A percentile compares a stretch with the other conserved stretches of the same genome.
Evolutionary conservation across 441 rosid genomes (phyloP).

Genomic region (Omphalea diandra): DNA sequence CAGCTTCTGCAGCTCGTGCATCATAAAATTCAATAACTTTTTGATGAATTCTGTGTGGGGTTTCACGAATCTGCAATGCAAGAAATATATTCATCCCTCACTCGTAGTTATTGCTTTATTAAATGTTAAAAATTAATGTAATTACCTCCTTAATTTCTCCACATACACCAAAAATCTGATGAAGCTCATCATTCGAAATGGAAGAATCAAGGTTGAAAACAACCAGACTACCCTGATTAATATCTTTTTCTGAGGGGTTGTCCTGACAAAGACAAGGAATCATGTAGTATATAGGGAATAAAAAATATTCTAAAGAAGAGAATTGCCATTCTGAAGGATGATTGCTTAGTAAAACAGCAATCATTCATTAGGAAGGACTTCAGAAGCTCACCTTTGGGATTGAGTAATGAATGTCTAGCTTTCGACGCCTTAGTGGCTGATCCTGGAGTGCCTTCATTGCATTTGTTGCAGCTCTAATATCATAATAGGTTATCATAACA

Average conservation of each 20-base stretch:
- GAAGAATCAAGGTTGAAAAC: conserved; percentile 50
- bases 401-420: conserved; percentile 58
- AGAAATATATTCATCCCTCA: conserved; percentile 16
- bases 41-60: conserved; percentile 42
- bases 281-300: neutral
- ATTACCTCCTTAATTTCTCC: conserved; percentile 64
- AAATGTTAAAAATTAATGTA: conserved; percentile 9
- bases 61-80: conserved; percentile 46
- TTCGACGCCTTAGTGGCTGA: conserved; percentile 39
- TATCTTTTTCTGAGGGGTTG: conserved; percentile 49
- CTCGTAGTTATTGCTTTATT: neutral
- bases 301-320: conserved; percentile 1
- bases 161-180: conserved; percentile 43
- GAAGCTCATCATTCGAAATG: conserved; percentile 54
- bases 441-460: conserved; percentile 60
- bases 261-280: conserved; percentile 47
- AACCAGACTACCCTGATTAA: conserved; percentile 54
- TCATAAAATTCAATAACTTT: conserved; percentile 59
- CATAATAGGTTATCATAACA: conserved; percentile 62
- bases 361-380: conserved; percentile 8
- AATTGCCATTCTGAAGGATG: conserved; percentile 6
- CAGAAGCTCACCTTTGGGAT: conserved; percentile 46
- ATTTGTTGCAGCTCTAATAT: conserved; percentile 54
- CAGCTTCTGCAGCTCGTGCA: conserved; percentile 60
- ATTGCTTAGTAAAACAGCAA: conserved; percentile 4